A percentile compares a stretch with the other conserved stretches of the same genome.
Evolutionary conservation across 345 rosid genomes (phyloP).

Genomic region (Xanthoceras sorbifolium): DNA sequence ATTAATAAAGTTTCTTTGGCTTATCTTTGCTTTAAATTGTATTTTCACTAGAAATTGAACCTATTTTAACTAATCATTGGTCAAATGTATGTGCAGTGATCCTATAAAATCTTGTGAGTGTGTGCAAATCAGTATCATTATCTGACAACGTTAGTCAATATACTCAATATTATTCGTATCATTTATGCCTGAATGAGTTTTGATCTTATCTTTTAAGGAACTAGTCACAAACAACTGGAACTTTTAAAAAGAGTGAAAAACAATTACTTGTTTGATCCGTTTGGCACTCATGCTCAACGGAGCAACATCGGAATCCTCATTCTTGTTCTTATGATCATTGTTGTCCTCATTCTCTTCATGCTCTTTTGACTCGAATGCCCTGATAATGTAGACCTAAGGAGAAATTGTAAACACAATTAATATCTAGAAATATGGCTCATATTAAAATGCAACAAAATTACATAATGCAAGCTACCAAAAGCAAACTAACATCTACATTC

Average conservation of each 20-base stretch:
- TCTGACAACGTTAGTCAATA: too few species aligned
- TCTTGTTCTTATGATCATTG: background rate
- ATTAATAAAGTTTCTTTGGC: background rate
- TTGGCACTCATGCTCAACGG: conserved; percentile 28
- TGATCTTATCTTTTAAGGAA: background rate
- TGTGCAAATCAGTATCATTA: background rate
- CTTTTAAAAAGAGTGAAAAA: background rate
- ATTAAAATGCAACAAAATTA: background rate
- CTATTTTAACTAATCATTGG: background rate
- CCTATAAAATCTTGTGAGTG: background rate
- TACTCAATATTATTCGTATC: background rate
- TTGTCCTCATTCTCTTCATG: conserved; percentile 29
- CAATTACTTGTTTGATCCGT: conserved; percentile 40
- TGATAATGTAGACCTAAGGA: conserved; percentile 41
- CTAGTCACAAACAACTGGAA: background rate
- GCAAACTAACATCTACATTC: background rate
- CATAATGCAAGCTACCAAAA: background rate
- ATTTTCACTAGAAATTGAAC: background rate
- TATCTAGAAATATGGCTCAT: background rate
- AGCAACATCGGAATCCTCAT: conserved; percentile 21
- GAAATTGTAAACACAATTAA: background rate
- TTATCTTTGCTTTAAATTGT: background rate
- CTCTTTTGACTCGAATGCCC: conserved; percentile 37
- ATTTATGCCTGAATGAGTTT: too few species aligned
- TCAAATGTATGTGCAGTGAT: background rate